Evolutionary conservation across 805 yeast genomes (phyloP).

Genomic region (Pichia kluyveri): DNA sequence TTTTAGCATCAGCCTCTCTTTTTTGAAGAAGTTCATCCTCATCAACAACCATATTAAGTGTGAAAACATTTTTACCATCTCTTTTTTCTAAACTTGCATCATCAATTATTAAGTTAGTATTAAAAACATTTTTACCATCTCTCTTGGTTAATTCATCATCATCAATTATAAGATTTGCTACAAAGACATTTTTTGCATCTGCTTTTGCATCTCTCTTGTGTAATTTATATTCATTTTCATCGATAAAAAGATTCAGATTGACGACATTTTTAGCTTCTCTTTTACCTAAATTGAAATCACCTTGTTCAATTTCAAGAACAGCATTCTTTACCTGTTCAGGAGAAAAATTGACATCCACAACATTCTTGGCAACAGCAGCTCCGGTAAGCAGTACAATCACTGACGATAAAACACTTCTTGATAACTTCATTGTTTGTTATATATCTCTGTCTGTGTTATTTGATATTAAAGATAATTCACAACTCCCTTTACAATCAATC

Average conservation of each 20-base stretch:
- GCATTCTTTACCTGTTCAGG: constrained; percentile 2
- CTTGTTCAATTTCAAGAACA: constrained; percentile 5
- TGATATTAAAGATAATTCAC: too few relatives aligned
- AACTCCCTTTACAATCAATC: too few relatives aligned
- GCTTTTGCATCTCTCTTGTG: constrained; percentile 2
- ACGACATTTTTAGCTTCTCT: constrained; percentile 11
- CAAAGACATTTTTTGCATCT: constrained; percentile 8
- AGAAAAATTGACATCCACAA: constrained; percentile 1
- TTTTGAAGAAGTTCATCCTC: constrained; percentile 12
- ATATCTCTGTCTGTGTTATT: neutral
- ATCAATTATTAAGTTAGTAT: constrained; percentile 9
- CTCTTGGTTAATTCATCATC: constrained; percentile 9
- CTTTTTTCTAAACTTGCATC: constrained; percentile 5
- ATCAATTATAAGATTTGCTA: constrained; percentile 11
- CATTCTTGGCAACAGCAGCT: constrained; percentile 3
- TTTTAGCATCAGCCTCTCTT: constrained; percentile 15
- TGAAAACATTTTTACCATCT: constrained; percentile 10
- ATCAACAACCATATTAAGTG: constrained; percentile 9
- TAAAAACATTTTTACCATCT: constrained; percentile 13
- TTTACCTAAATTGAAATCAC: constrained; percentile 5
- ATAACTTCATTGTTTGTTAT: neutral
- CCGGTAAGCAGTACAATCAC: neutral
- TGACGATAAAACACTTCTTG: neutral
- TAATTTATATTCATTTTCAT: constrained; percentile 3
- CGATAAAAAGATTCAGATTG: constrained; percentile 10